A percentile compares a stretch with the other conserved stretches of the same genome.
phyloP scores from a whole-genome alignment of 1,284 basidiomycete species.

The Veloporphyrellus conicus region DNA sequence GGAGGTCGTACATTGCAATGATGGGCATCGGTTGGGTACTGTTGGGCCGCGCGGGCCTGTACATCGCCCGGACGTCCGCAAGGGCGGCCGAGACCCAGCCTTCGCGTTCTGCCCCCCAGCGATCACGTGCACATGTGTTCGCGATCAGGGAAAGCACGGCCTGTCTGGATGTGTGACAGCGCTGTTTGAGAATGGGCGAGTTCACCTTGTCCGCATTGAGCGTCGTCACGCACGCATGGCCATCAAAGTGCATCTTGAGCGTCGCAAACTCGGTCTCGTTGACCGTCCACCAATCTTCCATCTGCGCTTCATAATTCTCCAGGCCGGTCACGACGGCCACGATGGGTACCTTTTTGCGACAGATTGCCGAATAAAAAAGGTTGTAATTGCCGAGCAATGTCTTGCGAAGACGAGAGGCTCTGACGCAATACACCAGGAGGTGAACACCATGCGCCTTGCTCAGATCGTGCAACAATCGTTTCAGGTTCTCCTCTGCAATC shows the following conservation, averaged over 20 bases:
- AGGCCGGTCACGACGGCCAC: slow-evolving; percentile 29
- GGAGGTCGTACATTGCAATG: slow-evolving; percentile 24
- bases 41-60: slow-evolving; percentile 10
- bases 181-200: slow-evolving; percentile 27
- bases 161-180: slow-evolving; percentile 24
- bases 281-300: slow-evolving; percentile 31
- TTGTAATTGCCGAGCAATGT: slow-evolving; percentile 28
- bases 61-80: slow-evolving; percentile 25
- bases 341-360: slow-evolving; percentile 31
- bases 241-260: slow-evolving; percentile 31
- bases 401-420: slow-evolving; percentile 23
- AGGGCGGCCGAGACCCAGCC: slow-evolving; percentile 21
- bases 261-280: slow-evolving; percentile 23
- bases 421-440: slow-evolving; percentile 31
- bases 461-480: slow-evolving; percentile 23
- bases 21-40: slow-evolving; percentile 10
- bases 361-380: slow-evolving; percentile 34
- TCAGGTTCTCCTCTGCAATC: slow-evolving; percentile 27
- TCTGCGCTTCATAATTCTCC: slow-evolving; percentile 28
- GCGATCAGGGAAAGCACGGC: slow-evolving; percentile 20
- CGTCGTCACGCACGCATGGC: slow-evolving; percentile 30
- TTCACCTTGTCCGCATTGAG: slow-evolving; percentile 28
- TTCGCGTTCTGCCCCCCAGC: slow-evolving; percentile 21
- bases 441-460: slow-evolving; percentile 25
- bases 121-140: slow-evolving; percentile 20